phyloP scores from a whole-genome alignment of 1,284 basidiomycete genomes.

The Xerocomus cyaneibrunnescens region DNA sequence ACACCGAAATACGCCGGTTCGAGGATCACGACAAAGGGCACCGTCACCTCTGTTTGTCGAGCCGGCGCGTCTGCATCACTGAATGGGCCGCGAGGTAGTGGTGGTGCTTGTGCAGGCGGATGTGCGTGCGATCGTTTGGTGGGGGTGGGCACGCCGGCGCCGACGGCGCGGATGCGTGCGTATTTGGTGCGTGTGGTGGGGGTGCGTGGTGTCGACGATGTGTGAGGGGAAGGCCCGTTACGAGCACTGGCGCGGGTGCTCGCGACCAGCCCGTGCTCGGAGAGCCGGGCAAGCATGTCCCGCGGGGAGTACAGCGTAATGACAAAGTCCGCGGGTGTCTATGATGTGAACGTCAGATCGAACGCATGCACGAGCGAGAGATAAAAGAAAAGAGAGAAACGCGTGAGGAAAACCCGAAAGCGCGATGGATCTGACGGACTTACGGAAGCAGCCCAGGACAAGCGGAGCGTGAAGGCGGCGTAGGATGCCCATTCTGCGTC shows the following conservation, averaged over 20 bases:
- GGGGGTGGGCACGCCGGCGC: conserved; percentile 51
- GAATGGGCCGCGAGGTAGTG: not conserved
- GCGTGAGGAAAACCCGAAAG: not conserved
- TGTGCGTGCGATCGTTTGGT: conserved; percentile 6
- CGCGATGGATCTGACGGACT: conserved; percentile 27
- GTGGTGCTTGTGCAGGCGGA: not conserved
- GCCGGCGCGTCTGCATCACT: not conserved
- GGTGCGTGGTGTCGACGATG: conserved; percentile 8
- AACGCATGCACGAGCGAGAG: not conserved
- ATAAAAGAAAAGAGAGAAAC: not conserved
- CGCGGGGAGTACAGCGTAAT: conserved; percentile 41
- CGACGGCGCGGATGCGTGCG: conserved; percentile 52
- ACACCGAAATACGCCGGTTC: conserved; percentile 61
- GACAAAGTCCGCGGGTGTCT: conserved; percentile 44
- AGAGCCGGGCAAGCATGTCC: conserved; percentile 19
- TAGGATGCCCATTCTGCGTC: conserved; percentile 44
- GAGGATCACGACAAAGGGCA: conserved; percentile 52
- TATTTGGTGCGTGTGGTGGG: conserved; percentile 44
- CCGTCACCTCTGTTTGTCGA: conserved; percentile 14
- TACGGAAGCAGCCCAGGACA: conserved; percentile 69
- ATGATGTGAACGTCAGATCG: not conserved
- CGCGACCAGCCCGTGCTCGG: conserved; percentile 1
- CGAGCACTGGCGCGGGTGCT: not conserved
- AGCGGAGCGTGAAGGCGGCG: conserved; percentile 54
- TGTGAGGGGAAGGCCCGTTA: not conserved